Percentiles rank a stretch among this genome's conserved stretches.
These are phyloP conservation scores for Gentiana macrophylla DNA, from an alignment of 257 asterid species.

Conservation along the genomic window DNA sequence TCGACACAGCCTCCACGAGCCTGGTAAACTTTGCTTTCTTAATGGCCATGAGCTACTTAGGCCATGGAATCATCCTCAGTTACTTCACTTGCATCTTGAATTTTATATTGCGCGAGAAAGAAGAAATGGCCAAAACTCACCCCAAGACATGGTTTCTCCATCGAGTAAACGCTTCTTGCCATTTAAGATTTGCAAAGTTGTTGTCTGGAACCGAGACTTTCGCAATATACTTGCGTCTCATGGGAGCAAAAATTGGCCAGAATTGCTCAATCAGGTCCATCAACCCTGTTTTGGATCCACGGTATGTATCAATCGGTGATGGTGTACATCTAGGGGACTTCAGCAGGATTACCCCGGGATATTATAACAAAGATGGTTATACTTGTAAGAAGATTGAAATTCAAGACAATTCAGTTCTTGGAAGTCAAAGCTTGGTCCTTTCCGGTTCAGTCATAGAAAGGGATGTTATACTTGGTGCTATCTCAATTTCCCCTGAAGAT, in stretches of 20 bases:
- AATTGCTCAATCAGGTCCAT: slow-evolving; percentile 62
- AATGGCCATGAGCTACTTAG: slow-evolving; percentile 33
- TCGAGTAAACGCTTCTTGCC: slow-evolving; percentile 30
- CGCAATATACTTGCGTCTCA: slow-evolving; percentile 27
- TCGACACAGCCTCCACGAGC: slow-evolving; percentile 19
- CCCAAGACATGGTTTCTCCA: slow-evolving; percentile 32
- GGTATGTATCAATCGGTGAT: slow-evolving; percentile 32
- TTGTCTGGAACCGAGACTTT: slow-evolving; percentile 60
- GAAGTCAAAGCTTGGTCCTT: slow-evolving; percentile 49
- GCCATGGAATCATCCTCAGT: slow-evolving; percentile 39
- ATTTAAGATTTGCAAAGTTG: slow-evolving; percentile 41
- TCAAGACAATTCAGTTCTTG: slow-evolving; percentile 44
- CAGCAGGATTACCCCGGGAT: slow-evolving; percentile 38
- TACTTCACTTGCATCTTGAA: slow-evolving; percentile 28
- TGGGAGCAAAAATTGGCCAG: slow-evolving; percentile 59
- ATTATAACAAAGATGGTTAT: slow-evolving; percentile 31
- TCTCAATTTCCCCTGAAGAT: slow-evolving; percentile 43
- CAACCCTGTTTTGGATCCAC: slow-evolving; percentile 44
- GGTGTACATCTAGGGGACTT: slow-evolving; percentile 67
- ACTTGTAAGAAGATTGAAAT: slow-evolving; percentile 22
- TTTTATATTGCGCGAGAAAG: slow-evolving; percentile 13
- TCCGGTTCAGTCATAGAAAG: slow-evolving; percentile 53
- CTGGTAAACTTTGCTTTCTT: slow-evolving; percentile 27
- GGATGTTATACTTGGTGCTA: slow-evolving; percentile 66
- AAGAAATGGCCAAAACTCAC: slow-evolving; percentile 9